These are phyloP conservation scores for Lecanicillium sp. DNA, from an alignment of 2,329 filamentous ascomycete species.

Conservation along the genomic window DNA sequence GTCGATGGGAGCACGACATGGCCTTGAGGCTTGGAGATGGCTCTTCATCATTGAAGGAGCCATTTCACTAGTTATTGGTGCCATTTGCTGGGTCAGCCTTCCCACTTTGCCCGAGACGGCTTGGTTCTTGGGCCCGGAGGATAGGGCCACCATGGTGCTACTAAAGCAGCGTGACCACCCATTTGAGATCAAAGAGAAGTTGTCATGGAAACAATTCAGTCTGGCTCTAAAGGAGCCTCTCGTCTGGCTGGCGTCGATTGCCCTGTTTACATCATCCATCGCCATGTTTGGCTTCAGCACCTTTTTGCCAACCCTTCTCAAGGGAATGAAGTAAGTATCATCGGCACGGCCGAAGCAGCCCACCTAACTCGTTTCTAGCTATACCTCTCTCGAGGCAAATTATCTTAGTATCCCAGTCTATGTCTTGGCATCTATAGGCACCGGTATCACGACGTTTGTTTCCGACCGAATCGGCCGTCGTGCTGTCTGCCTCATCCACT, in stretches of 20 bases:
- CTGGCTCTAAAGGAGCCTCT: slow-evolving; percentile 15
- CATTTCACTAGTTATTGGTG: slow-evolving; percentile 22
- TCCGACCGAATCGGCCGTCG: slow-evolving; percentile 24
- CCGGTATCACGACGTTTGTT: slow-evolving; percentile 15
- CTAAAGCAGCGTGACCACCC: slow-evolving; percentile 18
- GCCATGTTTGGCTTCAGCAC: slow-evolving; percentile 26
- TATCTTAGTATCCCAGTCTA: slow-evolving; percentile 29
- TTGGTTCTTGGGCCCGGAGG: slow-evolving; percentile 33
- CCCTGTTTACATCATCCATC: slow-evolving; percentile 21
- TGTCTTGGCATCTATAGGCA: slow-evolving; percentile 18
- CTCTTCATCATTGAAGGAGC: slow-evolving; percentile 39
- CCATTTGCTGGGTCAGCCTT: slow-evolving; percentile 30
- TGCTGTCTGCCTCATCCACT: slow-evolving; percentile 20
- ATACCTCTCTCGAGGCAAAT: slow-evolving; percentile 19
- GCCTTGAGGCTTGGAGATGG: slow-evolving; percentile 43
- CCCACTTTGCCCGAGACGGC: slow-evolving; percentile 36
- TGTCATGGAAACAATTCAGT: slow-evolving; percentile 16
- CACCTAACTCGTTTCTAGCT: background rate
- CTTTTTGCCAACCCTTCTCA: slow-evolving; percentile 27
- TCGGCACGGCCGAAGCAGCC: background rate
- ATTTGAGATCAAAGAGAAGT: slow-evolving; percentile 14
- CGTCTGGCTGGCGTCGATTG: slow-evolving; percentile 24
- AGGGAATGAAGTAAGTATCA: slow-evolving; percentile 21
- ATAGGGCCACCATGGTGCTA: slow-evolving; percentile 22
- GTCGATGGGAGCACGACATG: slow-evolving; percentile 34